phyloP scores from a whole-genome alignment of 2,329 filamentous ascomycete species.

The Endoconidiophora polonica region DNA sequence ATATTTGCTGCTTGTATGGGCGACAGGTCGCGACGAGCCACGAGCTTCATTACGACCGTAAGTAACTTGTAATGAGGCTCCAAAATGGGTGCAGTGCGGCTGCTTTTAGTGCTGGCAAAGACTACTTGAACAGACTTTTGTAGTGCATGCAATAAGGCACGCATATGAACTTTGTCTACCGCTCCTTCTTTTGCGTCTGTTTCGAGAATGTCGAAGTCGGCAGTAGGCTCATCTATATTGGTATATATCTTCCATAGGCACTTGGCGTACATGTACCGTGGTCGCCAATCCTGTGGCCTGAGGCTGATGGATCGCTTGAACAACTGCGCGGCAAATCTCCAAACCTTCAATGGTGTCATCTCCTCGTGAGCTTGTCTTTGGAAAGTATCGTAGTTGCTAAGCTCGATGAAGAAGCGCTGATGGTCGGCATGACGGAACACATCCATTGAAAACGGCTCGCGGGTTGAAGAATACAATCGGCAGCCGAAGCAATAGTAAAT shows the following conservation, averaged over 20 bases:
- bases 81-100: conserved; percentile 58
- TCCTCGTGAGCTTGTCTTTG: conserved; percentile 35
- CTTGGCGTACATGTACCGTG: conserved; percentile 43
- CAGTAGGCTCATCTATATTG: no score
- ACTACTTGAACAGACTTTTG: conserved; percentile 36
- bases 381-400: conserved; percentile 32
- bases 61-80: conserved; percentile 90
- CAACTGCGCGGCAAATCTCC: conserved; percentile 41
- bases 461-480: conserved; percentile 44
- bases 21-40: conserved; percentile 34
- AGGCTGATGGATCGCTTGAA: conserved; percentile 39
- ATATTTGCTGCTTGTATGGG: conserved; percentile 33
- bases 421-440: conserved; percentile 40
- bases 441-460: conserved; percentile 47
- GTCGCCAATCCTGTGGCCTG: conserved; percentile 42
- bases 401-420: conserved; percentile 39
- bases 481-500: conserved; percentile 44
- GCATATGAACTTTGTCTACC: no score
- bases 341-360: conserved; percentile 43
- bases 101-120: conserved; percentile 34
- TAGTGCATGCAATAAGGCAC: conserved; percentile 28
- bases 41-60: conserved; percentile 66
- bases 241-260: conserved; percentile 47
- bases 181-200: no score
- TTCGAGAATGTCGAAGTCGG: no score